Conservation (phyloP, 148 eudicot genomes). For the Agrostemma githago region DNA sequence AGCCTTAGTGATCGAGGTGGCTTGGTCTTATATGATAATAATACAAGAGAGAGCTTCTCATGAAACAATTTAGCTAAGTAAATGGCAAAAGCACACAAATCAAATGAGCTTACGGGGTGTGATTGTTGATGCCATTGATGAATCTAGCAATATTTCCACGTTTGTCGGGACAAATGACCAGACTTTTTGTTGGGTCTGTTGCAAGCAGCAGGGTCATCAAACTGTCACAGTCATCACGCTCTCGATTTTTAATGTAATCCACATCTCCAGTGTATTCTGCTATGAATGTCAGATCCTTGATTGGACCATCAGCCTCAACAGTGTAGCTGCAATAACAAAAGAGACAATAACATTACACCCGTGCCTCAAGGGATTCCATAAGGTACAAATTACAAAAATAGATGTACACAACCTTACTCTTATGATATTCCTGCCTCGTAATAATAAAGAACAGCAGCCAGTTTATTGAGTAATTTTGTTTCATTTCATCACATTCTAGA, state of each 20-base stretch:
- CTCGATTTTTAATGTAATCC: conserved; percentile 78
- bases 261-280: conserved; percentile 88
- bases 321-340: conserved; percentile 53
- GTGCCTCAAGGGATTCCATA: background rate
- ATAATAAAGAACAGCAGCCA: background rate
- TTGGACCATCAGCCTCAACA: conserved; percentile 73
- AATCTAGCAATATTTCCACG: conserved; percentile 92
- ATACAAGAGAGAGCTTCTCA: background rate
- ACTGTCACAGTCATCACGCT: conserved; percentile 84
- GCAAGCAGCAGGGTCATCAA: conserved; percentile 90
- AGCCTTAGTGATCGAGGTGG: background rate
- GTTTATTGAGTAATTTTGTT: background rate
- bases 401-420: background rate
- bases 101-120: conserved; percentile 54
- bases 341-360: background rate
- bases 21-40: background rate
- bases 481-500: background rate
- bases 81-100: background rate
- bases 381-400: background rate
- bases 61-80: background rate
- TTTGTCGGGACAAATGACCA: conserved; percentile 85
- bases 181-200: conserved; percentile 54
- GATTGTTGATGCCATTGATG: conserved; percentile 88
- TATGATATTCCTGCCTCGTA: background rate
- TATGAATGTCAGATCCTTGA: conserved; percentile 77